phyloP scores from a whole-genome alignment of 257 asterid species.

The Echites panduratus region DNA sequence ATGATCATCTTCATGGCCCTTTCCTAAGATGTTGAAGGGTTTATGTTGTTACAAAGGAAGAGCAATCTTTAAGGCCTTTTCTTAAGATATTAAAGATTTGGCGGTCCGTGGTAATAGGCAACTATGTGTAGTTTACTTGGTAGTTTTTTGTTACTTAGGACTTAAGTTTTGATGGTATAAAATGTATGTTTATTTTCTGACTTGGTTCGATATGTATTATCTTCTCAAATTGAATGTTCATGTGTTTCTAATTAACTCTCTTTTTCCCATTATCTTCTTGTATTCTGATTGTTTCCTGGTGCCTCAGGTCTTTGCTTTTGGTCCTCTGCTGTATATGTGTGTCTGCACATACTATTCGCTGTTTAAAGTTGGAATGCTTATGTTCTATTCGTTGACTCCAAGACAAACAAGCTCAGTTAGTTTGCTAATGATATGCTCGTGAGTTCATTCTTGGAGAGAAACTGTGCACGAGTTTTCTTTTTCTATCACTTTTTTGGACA shows the following conservation, averaged over 20 bases:
- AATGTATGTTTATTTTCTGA: background rate
- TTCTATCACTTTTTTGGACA: background rate
- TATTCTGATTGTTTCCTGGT: slow-evolving; percentile 19
- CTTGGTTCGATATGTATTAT: background rate
- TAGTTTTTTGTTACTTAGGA: slow-evolving; percentile 1
- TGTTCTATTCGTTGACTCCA: slow-evolving; percentile 95
- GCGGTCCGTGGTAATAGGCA: no score
- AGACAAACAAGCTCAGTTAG: slow-evolving; percentile 92
- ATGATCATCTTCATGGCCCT: background rate
- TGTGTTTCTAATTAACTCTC: background rate
- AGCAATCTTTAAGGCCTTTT: background rate
- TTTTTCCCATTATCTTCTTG: background rate
- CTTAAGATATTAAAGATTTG: background rate
- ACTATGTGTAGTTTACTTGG: background rate
- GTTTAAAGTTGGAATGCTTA: slow-evolving; percentile 89
- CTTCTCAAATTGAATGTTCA: background rate
- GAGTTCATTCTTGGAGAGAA: slow-evolving; percentile 26
- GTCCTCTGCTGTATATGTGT: slow-evolving; percentile 96
- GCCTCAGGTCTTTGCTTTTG: slow-evolving; percentile 73
- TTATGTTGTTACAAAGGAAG: background rate
- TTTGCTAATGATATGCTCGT: slow-evolving; percentile 99
- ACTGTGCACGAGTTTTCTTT: slow-evolving; percentile 3
- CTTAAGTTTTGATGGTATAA: background rate
- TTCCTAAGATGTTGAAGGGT: no score
- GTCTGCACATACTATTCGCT: slow-evolving; percentile 89